Evolutionary conservation across 2,329 filamentous ascomycete genomes (phyloP), one percentile per base, ranked within the genome.

Genomic region (Colletotrichum incanum): DNA sequence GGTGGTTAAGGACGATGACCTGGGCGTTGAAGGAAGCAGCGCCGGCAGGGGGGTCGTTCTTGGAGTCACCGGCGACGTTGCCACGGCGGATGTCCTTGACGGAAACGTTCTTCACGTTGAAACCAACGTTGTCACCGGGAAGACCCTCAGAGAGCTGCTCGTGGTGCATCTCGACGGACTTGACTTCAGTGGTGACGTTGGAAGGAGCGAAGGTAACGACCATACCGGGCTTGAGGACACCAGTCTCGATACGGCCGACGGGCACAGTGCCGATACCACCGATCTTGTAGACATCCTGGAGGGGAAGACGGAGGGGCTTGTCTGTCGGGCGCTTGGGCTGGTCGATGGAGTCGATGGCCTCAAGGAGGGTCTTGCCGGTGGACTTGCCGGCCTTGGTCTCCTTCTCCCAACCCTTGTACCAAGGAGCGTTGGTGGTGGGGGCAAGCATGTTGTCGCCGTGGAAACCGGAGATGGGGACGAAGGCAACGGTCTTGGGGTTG

Each of bases 61-160:
- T 99, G 92, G 94, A 96, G 94, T 99, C 96, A 94, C 95, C 94
- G 83, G 94, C 94, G 82, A 99, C 96, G 93, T 99, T 98, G 85
- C 96, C 96, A 97, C 96, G 96, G 89, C 96, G 96, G 85, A 99
- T 98, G 87, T 99, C 96, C 95, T 99, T 99, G 90, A 99, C 96
- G 87, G 96, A 98, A 83, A 99, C 96, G 96, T 99, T 99, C 95
- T 99, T 99, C 90, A 99, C 96, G 94, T 99, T 99, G 95, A 99
- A 99, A 82, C 96, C 96, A 86, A 99, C 96, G 91, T 99, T 99
- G 94, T 99, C 96, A 93, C 96, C 96, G 84, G 96, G 96, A 79
- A 94, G 84, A 94, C 96, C 96, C 92, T 98, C 93, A 78, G 85
- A 75, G 80, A 99, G 95, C 93, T 98, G 95, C 91, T 98, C 94